These are phyloP conservation scores for Acer saccharum DNA, from an alignment of 345 rosid genomes.

Conservation along the genomic window DNA sequence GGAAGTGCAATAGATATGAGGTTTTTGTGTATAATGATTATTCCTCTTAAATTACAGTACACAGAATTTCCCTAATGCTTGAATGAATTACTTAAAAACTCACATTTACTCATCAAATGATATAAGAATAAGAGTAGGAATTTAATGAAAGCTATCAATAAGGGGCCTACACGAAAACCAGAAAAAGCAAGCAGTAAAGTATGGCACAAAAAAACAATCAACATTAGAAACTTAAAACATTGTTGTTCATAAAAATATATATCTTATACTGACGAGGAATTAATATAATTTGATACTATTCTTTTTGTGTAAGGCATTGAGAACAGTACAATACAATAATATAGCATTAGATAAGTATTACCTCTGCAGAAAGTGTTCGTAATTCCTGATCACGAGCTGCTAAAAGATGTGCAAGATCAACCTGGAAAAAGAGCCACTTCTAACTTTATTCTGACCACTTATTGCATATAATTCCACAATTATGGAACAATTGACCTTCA, in stretches of 20 bases:
- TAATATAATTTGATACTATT: neutral
- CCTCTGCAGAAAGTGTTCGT: conserved; percentile 93
- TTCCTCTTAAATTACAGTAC: neutral
- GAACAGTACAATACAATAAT: neutral
- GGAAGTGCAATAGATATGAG: neutral
- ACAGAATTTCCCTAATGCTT: neutral
- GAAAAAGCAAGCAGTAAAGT: neutral
- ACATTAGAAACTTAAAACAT: too few relatives aligned
- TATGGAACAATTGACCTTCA: neutral
- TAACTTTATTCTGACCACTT: neutral
- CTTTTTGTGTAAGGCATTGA: neutral
- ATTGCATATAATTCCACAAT: neutral
- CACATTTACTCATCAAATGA: neutral
- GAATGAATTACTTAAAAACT: neutral
- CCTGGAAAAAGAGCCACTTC: conserved; percentile 48
- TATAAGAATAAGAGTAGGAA: too few relatives aligned
- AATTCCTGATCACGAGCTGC: conserved; percentile 96
- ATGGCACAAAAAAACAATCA: neutral
- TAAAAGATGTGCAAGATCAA: conserved; percentile 90
- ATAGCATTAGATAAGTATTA: conserved; percentile 23
- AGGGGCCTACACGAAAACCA: neutral
- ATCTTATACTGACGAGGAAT: neutral
- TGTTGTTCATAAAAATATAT: neutral
- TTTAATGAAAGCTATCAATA: neutral
- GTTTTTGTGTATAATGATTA: neutral